Base-by-base conservation (phyloP, 495 filamentous ascomycete genomes). In the Hyphodiscus hymeniophilus region DNA sequence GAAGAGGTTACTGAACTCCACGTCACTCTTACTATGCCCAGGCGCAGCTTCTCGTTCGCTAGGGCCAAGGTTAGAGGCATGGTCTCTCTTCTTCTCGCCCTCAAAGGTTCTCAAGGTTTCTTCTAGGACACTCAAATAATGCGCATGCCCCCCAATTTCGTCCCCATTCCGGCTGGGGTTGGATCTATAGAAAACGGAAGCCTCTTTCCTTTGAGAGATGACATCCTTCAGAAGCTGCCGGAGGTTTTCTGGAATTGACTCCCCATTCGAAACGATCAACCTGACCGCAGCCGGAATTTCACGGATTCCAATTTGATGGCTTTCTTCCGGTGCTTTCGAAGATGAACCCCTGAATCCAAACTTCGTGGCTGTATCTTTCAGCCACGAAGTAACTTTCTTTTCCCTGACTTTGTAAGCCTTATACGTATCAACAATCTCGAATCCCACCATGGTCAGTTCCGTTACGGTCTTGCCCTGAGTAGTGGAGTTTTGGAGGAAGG, bases 331-430 rank as follows among this genome's bases (percentile, higher is more conserved):
- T 17, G 21, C 40, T 17, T 3, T 32, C 20, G 28, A 42, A 35
- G n/a, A n/a, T n/a, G n/a, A n/a, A n/a, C n/a, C n/a, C n/a, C n/a
- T n/a, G n/a, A n/a, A n/a, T 3, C 54, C 38, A 11, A 50, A 24
- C 39, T 50, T 60, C 46, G 56, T 47, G 10, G 50, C 54, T 13
- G 56, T 56, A 24, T 60, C 47, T 38, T 58, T 60, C 26, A 63
- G 45, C 59, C 61, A 65, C 35, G 47, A 54, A 3, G 49, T 58
- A 33, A 65, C 63, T n/a, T 62, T 57, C 6, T 55, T 51, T 41
- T 65, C 56, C 24, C 57, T 54, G 8, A 53, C 38, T 36, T 61
- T 65, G 42, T 57, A 63, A 15, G 47, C 34, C 21, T 49, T 31
- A 7, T 34, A 49, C 21, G 38, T 42, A 26, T 42, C 38, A 23